phyloP scores from a whole-genome alignment of 192 early-diverging fungal genomes.

The Rhizoclosmatium globosum region DNA sequence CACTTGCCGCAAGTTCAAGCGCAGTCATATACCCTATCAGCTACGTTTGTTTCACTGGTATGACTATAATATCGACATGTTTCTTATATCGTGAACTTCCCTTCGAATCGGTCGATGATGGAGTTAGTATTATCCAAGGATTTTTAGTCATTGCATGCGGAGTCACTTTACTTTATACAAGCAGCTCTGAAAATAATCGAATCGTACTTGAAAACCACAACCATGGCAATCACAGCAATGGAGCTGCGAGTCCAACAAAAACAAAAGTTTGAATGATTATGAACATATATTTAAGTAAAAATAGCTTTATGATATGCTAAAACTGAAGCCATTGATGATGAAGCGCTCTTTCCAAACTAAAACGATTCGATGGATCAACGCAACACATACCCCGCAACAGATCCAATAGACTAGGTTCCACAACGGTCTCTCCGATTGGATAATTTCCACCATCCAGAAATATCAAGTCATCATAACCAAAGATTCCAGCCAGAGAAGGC shows the following conservation, averaged over 20 bases:
- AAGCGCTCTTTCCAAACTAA: constrained; percentile 6
- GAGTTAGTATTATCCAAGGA: constrained; percentile 59
- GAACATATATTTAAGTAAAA: too few relatives aligned
- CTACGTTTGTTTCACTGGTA: constrained; percentile 72
- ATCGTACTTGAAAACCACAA: too few relatives aligned
- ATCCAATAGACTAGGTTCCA: not conserved
- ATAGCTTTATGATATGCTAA: not conserved
- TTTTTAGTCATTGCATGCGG: constrained; percentile 68
- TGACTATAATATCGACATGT: constrained; percentile 64
- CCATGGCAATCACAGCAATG: too few relatives aligned
- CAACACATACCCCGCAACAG: constrained; percentile 22
- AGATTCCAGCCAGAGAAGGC: not conserved
- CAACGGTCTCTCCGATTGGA: constrained; percentile 6
- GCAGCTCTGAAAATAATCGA: constrained; percentile 24
- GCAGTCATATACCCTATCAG: too few relatives aligned
- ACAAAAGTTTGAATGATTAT: too few relatives aligned
- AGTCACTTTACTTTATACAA: constrained; percentile 56
- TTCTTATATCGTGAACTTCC: constrained; percentile 69
- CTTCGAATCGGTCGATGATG: constrained; percentile 43
- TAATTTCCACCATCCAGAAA: not conserved
- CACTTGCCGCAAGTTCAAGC: constrained; percentile 71
- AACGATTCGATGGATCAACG: constrained; percentile 5
- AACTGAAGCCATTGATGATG: constrained; percentile 12
- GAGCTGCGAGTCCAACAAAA: too few relatives aligned
- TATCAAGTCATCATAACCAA: not conserved